These are phyloP conservation scores for Rehmannia glutinosa DNA, from an alignment of 257 asterid species.

Conservation along the genomic window DNA sequence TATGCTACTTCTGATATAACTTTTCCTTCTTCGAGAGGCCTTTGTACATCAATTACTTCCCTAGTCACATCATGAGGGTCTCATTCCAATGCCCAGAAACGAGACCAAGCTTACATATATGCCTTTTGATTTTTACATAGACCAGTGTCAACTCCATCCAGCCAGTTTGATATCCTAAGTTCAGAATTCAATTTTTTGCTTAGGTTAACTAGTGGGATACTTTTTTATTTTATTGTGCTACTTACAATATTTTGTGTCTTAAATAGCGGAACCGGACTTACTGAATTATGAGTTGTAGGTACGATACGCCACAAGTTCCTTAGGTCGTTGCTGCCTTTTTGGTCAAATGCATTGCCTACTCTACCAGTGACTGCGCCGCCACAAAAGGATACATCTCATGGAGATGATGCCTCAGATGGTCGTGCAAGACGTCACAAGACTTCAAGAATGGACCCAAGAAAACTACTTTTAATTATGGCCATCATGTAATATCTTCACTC, in stretches of 20 bases:
- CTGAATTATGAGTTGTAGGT: constrained; percentile 41
- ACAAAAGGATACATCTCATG: constrained; percentile 41
- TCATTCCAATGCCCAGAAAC: background rate
- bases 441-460: constrained; percentile 93
- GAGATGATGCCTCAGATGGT: constrained; percentile 63
- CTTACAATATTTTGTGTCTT: background rate
- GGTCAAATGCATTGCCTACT: constrained; percentile 87
- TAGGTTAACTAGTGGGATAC: background rate
- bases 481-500: constrained; percentile 45
- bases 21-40: background rate
- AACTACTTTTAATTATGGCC: constrained; percentile 77
- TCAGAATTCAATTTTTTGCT: background rate
- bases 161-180: background rate
- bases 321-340: constrained; percentile 84
- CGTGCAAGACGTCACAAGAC: constrained; percentile 64
- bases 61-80: too few relatives aligned
- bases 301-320: constrained; percentile 71
- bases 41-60: too few relatives aligned
- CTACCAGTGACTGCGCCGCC: constrained; percentile 93
- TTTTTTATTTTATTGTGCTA: background rate
- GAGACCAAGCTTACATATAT: background rate
- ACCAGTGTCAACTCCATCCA: background rate
- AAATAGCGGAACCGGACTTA: background rate
- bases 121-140: background rate
- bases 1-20: background rate